Conservation (phyloP, 2,329 filamentous ascomycete genomes). For the Paracamarosporium sp. region DNA sequence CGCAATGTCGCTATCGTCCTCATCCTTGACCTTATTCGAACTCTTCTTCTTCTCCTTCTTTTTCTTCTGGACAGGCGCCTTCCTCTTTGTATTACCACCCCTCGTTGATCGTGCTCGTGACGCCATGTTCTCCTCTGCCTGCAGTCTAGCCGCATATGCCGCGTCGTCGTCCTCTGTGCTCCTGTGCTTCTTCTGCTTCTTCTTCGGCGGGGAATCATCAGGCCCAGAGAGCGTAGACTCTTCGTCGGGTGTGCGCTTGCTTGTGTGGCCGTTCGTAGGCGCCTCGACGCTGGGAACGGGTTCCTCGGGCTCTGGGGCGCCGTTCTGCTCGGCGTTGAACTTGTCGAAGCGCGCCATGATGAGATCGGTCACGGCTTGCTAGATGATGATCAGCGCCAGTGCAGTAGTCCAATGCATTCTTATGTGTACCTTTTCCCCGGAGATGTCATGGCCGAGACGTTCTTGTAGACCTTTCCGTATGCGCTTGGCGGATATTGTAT, state of each 20-base stretch:
- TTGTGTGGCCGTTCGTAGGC: constrained; percentile 33
- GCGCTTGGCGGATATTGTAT: constrained; percentile 69
- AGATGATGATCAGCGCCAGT: constrained; percentile 18
- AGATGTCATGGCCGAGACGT: constrained; percentile 66
- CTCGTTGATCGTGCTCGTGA: constrained; percentile 75
- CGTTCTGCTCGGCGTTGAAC: constrained; percentile 47
- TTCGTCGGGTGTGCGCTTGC: constrained; percentile 52
- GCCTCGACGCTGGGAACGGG: constrained; percentile 46
- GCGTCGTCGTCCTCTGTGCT: constrained; percentile 81
- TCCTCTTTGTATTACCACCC: constrained; percentile 69
- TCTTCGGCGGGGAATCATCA: constrained; percentile 53
- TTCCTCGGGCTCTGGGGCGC: constrained; percentile 34
- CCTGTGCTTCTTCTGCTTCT: constrained; percentile 70
- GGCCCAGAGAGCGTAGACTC: constrained; percentile 52
- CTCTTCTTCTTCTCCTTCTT: constrained; percentile 75
- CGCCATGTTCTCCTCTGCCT: constrained; percentile 85
- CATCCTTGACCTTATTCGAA: constrained; percentile 73
- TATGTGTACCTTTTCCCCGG: constrained; percentile 63
- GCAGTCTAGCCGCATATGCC: constrained; percentile 82
- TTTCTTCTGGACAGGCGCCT: constrained; percentile 67
- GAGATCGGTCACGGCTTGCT: constrained; percentile 55
- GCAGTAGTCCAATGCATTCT: constrained; percentile 7
- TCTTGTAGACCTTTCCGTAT: constrained; percentile 70
- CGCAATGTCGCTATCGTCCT: constrained; percentile 79
- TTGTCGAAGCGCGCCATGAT: constrained; percentile 60